Evolutionary conservation across 1,284 basidiomycete genomes (phyloP), one percentile per base, ranked within the genome.

Genomic region (Sporisorium scitamineum): DNA sequence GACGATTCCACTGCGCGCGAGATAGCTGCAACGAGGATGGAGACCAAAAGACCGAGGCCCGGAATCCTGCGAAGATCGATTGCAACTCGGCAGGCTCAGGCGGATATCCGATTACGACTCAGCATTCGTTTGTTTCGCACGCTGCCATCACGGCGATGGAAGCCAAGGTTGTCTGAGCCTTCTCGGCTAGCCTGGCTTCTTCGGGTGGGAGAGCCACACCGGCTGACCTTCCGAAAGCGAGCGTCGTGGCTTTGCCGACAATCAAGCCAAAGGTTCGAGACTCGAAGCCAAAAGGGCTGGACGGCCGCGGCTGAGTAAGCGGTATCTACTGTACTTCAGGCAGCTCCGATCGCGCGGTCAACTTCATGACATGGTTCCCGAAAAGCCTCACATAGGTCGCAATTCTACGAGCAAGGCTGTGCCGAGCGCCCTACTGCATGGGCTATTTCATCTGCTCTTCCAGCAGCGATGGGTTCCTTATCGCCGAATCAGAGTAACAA

Each of bases 301-400:
- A 42, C 41, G 10, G 5, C 37, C 5, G 37, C 37, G n/a, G 47
- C 47, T 50, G 48, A 50, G n/a, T 50, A n/a, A 50, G 48, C 29
- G 27, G 29, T 31, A 50, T 31, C 48, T 31, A n/a, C n/a, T n/a
- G n/a, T n/a, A n/a, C n/a, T n/a, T n/a, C n/a, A 50, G 48, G 48
- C 48, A 2, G 48, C 48, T 50, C 11, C 48, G 48, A 50, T 31
- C 48, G 27, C 16, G 8, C 37, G 16, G 27, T 48, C 47, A 29
- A 29, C 48, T 13, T n/a, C n/a, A 20, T 20, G 4, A 42, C 41
- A 11, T 13, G n/a, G 6, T 16, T 48, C 3, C 45, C 24, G 26
- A 44, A 2, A 22, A 44, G 42, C 42, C 34, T 37, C 34, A n/a
- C n/a, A n/a, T n/a, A n/a, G n/a, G n/a, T n/a, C n/a, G n/a, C n/a